A percentile compares a stretch with the other conserved stretches of the same genome.
phyloP scores from a whole-genome alignment of 495 filamentous ascomycete species.

The Aspergillus funiculosus region DNA sequence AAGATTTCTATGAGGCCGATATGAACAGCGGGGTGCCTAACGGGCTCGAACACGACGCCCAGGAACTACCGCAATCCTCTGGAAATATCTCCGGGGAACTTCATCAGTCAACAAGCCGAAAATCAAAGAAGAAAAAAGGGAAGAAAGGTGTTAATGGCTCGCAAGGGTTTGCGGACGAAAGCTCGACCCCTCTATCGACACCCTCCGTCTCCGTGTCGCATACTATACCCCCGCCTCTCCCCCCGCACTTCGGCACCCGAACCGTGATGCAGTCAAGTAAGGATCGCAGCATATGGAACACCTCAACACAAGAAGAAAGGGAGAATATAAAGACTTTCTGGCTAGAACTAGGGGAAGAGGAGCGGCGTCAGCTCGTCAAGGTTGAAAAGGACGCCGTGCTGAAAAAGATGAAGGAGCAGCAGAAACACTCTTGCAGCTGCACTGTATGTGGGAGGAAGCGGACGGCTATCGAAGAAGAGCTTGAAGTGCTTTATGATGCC shows the following conservation, averaged over 20 bases:
- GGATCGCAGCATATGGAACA: slow-evolving; percentile 92
- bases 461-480: slow-evolving; percentile 95
- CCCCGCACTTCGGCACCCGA: slow-evolving; percentile 25
- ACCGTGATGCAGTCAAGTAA: slow-evolving; percentile 39
- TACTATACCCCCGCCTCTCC: slow-evolving; percentile 34
- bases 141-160: slow-evolving; percentile 36
- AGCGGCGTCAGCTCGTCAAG: slow-evolving; percentile 88
- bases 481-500: slow-evolving; percentile 98
- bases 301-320: slow-evolving; percentile 83
- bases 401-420: slow-evolving; percentile 99
- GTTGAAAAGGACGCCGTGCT: slow-evolving; percentile 98
- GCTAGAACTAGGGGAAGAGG: slow-evolving; percentile 91
- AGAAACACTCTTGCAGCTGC: slow-evolving; percentile 98
- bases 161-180: slow-evolving; percentile 33
- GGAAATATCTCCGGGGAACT: slow-evolving; percentile 14
- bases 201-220: slow-evolving; percentile 39
- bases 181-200: slow-evolving; percentile 39
- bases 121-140: slow-evolving; percentile 47
- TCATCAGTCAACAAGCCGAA: slow-evolving; percentile 17
- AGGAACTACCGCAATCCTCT: slow-evolving; percentile 3
- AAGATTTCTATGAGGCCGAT: slow-evolving; percentile 25
- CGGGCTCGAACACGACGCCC: slow-evolving; percentile 13
- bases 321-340: slow-evolving; percentile 98
- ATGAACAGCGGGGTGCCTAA: slow-evolving; percentile 18
- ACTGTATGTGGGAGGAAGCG: slow-evolving; percentile 95